Base-by-base conservation (phyloP, 305 asterid species). In the Lippia alba region DNA sequence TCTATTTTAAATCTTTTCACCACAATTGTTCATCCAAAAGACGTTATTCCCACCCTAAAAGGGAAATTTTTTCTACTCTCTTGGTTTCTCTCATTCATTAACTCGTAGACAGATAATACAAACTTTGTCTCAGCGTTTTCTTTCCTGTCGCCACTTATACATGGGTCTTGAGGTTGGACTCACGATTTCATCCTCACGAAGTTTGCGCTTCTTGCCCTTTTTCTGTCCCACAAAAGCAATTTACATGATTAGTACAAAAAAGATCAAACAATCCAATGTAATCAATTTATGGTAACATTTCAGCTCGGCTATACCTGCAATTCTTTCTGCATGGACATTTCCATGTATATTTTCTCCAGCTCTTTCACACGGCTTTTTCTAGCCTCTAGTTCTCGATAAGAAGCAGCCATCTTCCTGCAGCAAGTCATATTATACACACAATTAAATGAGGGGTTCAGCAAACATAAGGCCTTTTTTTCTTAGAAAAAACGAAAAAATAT, bases 251-350 rank as follows among this genome's bases (percentile, higher is more conserved):
- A 56, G 19, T 15, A 12, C 6, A 32, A 49, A 0, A 32, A 69
- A 33, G 11, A 53, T 36, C 18, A 34, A 53, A 49, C 50, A 15
- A 61, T 1, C 41, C 4, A 3, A 60, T 12, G 59, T 34, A 18
- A 41, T 12, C 3, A 64, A 5, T n/a, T 6, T 0, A 16, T 16
- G 6, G 6, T 5, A n/a, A 36, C 9, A 36, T 36, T 36, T 36
- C 41, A 36, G 41, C 9, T 36, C 7, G 20, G 9, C 44, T 70
- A n/a, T n/a, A 50, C 97, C 96, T 89, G 97, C 71, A 91, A 32
- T 76, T 94, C 99, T 79, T 84, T 87, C 84, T 91, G 92, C 96
- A 91, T 72, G 17, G 91, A 61, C 97, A 91, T 91, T 20, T 89
- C 94, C 81, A 53, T 79, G 82, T 84, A 85, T 53, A 91, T 67